Evolutionary conservation across 768 basidiomycete species (phyloP), one percentile per base, ranked within the genome.

Genomic region (Amanita phalloides): DNA sequence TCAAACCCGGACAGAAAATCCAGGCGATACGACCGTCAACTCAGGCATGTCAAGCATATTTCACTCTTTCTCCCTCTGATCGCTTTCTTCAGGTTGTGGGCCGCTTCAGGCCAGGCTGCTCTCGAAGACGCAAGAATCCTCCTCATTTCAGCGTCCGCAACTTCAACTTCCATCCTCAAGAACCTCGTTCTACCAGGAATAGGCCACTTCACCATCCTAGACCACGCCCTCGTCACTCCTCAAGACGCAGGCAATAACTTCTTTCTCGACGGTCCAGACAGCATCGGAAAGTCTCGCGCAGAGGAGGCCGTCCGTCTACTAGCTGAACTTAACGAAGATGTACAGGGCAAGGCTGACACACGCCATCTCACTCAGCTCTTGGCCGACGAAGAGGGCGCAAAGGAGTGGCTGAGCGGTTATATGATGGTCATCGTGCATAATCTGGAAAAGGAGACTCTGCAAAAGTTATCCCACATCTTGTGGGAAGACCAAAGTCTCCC

Each of bases 121-220:
- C 84, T 98, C 53, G 94, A 98, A 66, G 74, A 81, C 2, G 77
- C 92, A 10, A 78, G 84, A 44, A 73, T 97, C 39, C 76, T 98
- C 28, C 81, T 96, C 57, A 66, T 97, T 53, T 85, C 84, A 37
- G 84, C 73, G 0, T 81, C 83, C 21, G 90, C 91, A 0, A 90
- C 93, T 1, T 83, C 88, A 2, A 90, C 92, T 30, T 85, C 90
- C 45, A 80, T 90, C 57, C 76, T 99, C 51, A 98, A 99, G 76
- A 98, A 98, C 62, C 84, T 98, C 55, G 92, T 98, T 36, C 79
- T 98, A 6, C 96, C 96, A 2, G 95, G 95, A 6, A 82, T 97
- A 57, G 91, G 94, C n/a, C 81, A 88, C 62, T 98, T 96, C 64
- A 95, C 94, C 45, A 79, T 98, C 64, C 78, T 96, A 54, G 92